phyloP scores from a whole-genome alignment of 2,329 filamentous ascomycete species.

The Talaromyces rugulosus region DNA sequence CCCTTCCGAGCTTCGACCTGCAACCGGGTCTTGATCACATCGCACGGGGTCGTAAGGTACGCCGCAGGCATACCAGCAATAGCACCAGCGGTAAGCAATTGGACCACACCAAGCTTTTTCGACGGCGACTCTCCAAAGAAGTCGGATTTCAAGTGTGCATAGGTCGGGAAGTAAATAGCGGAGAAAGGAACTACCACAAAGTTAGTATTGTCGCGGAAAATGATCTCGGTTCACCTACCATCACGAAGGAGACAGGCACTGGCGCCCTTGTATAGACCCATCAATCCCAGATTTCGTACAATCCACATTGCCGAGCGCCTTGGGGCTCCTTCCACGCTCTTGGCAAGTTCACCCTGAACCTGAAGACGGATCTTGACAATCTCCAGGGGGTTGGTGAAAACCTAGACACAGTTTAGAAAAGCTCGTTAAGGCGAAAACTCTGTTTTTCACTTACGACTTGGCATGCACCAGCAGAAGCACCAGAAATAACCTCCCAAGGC shows the following conservation, averaged over 20 bases:
- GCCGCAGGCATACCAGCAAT: constrained; percentile 89
- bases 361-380: constrained; percentile 99
- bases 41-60: constrained; percentile 94
- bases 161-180: constrained; percentile 97
- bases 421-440: constrained; percentile 6
- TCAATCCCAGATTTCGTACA: constrained; percentile 85
- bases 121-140: constrained; percentile 83
- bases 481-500: constrained; percentile 73
- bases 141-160: constrained; percentile 90
- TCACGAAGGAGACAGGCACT: constrained; percentile 91
- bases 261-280: constrained; percentile 95
- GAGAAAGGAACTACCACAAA: constrained; percentile 75
- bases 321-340: constrained; percentile 74
- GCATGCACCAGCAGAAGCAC: constrained; percentile 84
- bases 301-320: constrained; percentile 98
- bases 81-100: constrained; percentile 89
- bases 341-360: constrained; percentile 92
- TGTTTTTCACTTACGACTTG: constrained; percentile 72
- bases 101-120: constrained; percentile 83
- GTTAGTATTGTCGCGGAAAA: constrained; percentile 16
- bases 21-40: constrained; percentile 97
- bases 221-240: constrained; percentile 30
- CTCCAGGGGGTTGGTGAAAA: constrained; percentile 96
- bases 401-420: constrained; percentile 44
- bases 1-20: constrained; percentile 98